A percentile compares a stretch with the other conserved stretches of the same genome.
Conservation (phyloP, 2,329 filamentous ascomycete species). For the Cucurbitaria berberidis region DNA sequence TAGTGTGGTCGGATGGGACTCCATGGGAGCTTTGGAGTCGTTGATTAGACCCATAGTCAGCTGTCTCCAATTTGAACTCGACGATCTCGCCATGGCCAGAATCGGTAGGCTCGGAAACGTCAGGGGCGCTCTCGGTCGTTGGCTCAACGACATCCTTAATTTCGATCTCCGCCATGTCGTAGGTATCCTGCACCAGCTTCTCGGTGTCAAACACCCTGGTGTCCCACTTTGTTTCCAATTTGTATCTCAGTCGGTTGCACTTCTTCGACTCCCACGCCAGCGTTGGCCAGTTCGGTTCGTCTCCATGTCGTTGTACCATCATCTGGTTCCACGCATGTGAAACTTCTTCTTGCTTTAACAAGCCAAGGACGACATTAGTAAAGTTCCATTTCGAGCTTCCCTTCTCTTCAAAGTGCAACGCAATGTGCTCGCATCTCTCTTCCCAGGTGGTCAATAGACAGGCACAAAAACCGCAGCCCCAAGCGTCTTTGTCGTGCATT, state of each 20-base stretch:
- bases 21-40: conserved; percentile 41
- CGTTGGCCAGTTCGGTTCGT: conserved; percentile 55
- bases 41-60: conserved; percentile 37
- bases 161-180: conserved; percentile 57
- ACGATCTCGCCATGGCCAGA: conserved; percentile 39
- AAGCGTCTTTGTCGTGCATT: conserved; percentile 68
- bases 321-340: conserved; percentile 67
- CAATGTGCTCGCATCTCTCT: conserved; percentile 71
- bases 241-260: conserved; percentile 67
- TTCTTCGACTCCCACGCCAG: conserved; percentile 69
- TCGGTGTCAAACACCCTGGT: conserved; percentile 60
- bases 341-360: conserved; percentile 70
- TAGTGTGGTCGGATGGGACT: conserved; percentile 34
- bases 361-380: conserved; percentile 69
- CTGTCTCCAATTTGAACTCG: conserved; percentile 45
- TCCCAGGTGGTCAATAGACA: conserved; percentile 68
- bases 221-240: conserved; percentile 69
- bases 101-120: conserved; percentile 33
- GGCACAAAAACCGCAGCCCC: conserved; percentile 73
- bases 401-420: conserved; percentile 70
- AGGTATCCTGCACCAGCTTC: conserved; percentile 64
- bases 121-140: conserved; percentile 30
- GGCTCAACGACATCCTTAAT: conserved; percentile 34
- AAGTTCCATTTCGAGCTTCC: conserved; percentile 70
- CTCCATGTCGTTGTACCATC: conserved; percentile 60